Evolutionary conservation across 176 grass and related monocot genomes (phyloP).

Genomic region (Puccinellia tenuiflora): DNA sequence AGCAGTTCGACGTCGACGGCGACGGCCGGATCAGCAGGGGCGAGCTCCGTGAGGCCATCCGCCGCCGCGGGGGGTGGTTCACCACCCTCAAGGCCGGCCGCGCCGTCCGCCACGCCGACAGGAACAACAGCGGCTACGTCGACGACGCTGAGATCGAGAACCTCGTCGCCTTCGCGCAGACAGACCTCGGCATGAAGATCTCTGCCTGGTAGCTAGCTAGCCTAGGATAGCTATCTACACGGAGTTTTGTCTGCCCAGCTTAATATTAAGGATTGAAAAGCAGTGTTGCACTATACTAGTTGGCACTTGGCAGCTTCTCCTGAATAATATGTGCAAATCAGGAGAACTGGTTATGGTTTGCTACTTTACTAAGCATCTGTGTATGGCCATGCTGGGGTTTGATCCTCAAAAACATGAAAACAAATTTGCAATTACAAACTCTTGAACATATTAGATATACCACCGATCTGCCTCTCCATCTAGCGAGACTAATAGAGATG

Average conservation of each 20-base stretch:
- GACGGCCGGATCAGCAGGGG: conserved; percentile 52
- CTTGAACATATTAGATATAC: not conserved
- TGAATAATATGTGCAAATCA: conserved; percentile 20
- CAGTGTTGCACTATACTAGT: not conserved
- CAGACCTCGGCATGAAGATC: conserved; percentile 46
- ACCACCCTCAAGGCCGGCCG: conserved; percentile 24
- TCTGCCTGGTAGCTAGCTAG: conserved; percentile 10
- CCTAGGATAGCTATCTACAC: not conserved
- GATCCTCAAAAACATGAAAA: not conserved
- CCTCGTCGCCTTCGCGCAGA: conserved; percentile 51
- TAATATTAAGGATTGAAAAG: not conserved
- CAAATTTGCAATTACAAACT: not conserved
- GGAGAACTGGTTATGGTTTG: not conserved
- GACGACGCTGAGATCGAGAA: conserved; percentile 52
- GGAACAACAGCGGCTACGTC: conserved; percentile 40
- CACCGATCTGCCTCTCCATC: not conserved
- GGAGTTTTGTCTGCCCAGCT: not conserved
- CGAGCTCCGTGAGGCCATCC: conserved; percentile 58
- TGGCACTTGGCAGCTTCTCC: not conserved
- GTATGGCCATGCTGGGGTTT: not conserved
- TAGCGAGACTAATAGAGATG: not conserved
- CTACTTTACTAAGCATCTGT: not conserved
- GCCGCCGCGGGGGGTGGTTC: conserved; percentile 31
- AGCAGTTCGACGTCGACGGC: conserved; percentile 49
- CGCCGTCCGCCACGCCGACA: conserved; percentile 31